Evolutionary conservation across 345 rosid species (phyloP), one percentile per base, ranked within the genome.

Genomic region (Rhodamnia argentea): DNA sequence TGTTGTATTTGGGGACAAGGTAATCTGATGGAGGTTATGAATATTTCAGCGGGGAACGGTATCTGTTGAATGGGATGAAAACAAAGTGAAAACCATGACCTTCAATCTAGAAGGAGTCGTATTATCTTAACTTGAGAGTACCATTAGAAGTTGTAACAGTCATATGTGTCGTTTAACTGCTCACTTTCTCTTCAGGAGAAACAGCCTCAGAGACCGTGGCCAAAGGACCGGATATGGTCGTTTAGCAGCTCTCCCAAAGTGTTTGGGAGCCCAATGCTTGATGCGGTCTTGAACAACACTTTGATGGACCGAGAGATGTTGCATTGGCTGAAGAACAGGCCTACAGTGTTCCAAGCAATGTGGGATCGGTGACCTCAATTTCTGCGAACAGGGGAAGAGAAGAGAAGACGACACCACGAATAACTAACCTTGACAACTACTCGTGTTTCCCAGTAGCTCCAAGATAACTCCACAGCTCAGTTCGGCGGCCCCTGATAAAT

Each of bases 241-340:
- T 97, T 96, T 88, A 95, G 93, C 90, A 88, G 86, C 64, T 40
- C 84, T 24, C 94, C 93, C 0, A 89, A 91, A 86, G 90, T 96
- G 52, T 88, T 93, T 50, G 99, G 99, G 76, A 96, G 99, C 91
- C 99, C 99, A 18, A 97, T 96, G 99, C 91, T 97, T 5, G 99
- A 97, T 83, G 90, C 96, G 0, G 93, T 93, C n/a, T 78, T 96
- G 70, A 91, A 87, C 62, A 90, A 89, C 84, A 55, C 93, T 47
- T 59, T 91, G 24, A 82, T 96, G 82, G 98, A 97, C 88, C 92
- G 93, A 91, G 99, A 97, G 76, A 90, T 97, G 92, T 85, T 96
- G 86, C 91, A 94, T n/a, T 97, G 99, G 99, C 89, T 97, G 87
- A 93, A 92, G 93, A 95, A 91, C 88, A 95, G 99, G 89, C 92